Conservation (phyloP, 192 early-diverging fungal species). For the Coemansia sp. region DNA sequence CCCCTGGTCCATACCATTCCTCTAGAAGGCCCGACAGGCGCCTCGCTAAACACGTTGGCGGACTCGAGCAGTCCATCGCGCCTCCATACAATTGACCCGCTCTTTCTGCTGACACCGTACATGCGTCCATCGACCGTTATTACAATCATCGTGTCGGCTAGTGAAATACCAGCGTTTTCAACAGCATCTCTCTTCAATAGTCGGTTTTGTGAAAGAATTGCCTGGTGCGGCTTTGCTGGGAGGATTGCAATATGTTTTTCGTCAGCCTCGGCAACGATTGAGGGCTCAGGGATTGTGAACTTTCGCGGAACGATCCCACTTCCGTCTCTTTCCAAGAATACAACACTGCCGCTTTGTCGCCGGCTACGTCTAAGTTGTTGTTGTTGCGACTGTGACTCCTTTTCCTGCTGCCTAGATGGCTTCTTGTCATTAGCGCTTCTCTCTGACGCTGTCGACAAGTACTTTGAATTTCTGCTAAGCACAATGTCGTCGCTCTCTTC, state of each 20-base stretch:
- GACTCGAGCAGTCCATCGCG: conserved; percentile 27
- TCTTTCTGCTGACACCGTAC: conserved; percentile 41
- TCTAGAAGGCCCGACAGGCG: neutral
- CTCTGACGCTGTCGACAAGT: no score
- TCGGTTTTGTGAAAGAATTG: conserved; percentile 25
- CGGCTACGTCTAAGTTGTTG: conserved; percentile 2
- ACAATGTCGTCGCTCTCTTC: neutral
- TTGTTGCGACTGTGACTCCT: conserved; percentile 4
- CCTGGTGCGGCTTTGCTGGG: conserved; percentile 31
- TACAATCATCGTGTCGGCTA: conserved; percentile 46
- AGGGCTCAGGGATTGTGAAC: conserved; percentile 48
- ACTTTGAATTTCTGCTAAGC: neutral
- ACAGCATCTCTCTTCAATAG: conserved; percentile 35
- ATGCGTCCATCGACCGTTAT: conserved; percentile 45
- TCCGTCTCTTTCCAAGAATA: conserved; percentile 27
- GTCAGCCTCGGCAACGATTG: conserved; percentile 42
- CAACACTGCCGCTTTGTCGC: conserved; percentile 9
- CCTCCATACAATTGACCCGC: conserved; percentile 46
- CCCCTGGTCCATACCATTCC: conserved; percentile 42
- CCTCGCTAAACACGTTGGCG: neutral
- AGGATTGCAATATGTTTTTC: conserved; percentile 42
- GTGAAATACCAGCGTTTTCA: conserved; percentile 28
- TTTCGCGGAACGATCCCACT: conserved; percentile 45
- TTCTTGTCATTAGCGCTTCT: neutral
- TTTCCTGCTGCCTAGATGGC: neutral